Conservation (phyloP, 495 filamentous ascomycete species). For the Parmelia sp. region DNA sequence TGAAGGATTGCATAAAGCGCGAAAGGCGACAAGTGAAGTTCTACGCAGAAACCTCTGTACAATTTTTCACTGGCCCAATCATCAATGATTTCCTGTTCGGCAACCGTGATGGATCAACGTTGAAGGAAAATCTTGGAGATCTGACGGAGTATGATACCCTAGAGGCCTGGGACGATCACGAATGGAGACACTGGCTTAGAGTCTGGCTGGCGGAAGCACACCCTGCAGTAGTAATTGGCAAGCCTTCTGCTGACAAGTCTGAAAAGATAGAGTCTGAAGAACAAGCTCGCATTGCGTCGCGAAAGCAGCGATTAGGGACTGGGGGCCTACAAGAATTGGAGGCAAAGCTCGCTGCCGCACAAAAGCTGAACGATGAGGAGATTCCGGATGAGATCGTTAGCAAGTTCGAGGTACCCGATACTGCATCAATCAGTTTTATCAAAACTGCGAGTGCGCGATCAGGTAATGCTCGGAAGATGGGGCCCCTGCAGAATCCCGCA, state of each 20-base stretch:
- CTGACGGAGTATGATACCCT: constrained; percentile 70
- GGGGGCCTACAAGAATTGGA: constrained; percentile 63
- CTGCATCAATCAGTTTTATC: constrained; percentile 91
- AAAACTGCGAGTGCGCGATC: constrained; percentile 79
- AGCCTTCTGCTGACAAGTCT: constrained; percentile 64
- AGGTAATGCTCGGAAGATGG: constrained; percentile 67
- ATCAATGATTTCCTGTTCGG: constrained; percentile 92
- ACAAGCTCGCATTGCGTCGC: constrained; percentile 46
- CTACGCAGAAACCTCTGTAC: constrained; percentile 65
- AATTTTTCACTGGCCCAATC: constrained; percentile 70
- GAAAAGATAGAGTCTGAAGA: constrained; percentile 69
- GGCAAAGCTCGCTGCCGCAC: constrained; percentile 73
- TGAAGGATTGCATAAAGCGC: constrained; percentile 75
- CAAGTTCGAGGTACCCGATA: constrained; percentile 71
- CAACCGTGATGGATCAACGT: constrained; percentile 71
- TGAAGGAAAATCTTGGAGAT: constrained; percentile 56
- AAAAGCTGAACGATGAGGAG: constrained; percentile 78
- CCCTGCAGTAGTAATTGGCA: constrained; percentile 84
- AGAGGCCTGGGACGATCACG: constrained; percentile 68
- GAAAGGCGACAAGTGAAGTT: constrained; percentile 73
- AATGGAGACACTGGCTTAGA: constrained; percentile 77
- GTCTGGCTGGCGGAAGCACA: constrained; percentile 81
- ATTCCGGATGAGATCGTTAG: constrained; percentile 75
- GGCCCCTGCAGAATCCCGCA: constrained; percentile 57
- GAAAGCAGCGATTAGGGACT: constrained; percentile 56